Evolutionary conservation across 345 rosid species (phyloP).

Genomic region (Melaleuca quinquenervia): DNA sequence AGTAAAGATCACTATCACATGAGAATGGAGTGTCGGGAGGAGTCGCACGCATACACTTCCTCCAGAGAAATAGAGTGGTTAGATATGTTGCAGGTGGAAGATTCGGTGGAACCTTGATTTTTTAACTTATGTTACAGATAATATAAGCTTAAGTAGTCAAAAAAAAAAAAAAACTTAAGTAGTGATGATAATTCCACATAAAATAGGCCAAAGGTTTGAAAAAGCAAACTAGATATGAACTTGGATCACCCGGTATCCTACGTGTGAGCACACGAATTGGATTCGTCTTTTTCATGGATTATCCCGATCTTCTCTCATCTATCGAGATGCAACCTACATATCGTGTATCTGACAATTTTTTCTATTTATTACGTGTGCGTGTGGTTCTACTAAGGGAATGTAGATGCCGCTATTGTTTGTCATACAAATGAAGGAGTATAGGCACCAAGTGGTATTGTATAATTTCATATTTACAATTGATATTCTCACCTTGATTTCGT

Average conservation of each 20-base stretch:
- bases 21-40: neutral
- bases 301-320: neutral
- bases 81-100: constrained; percentile 1
- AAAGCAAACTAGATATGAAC: neutral
- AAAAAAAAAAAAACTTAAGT: neutral
- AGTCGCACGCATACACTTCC: neutral
- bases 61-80: constrained; percentile 23
- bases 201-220: neutral
- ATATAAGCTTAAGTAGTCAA: neutral
- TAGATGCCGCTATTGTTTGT: neutral
- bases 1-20: neutral
- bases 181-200: neutral
- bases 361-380: neutral
- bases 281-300: neutral
- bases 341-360: neutral
- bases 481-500: neutral
- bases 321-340: neutral
- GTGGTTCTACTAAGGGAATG: neutral
- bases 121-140: constrained; percentile 6
- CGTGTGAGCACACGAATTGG: constrained; percentile 2
- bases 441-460: neutral
- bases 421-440: neutral
- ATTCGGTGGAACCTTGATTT: constrained; percentile 16
- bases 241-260: neutral
- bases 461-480: neutral